A percentile compares a stretch with the other conserved stretches of the same genome.
phyloP scores from a whole-genome alignment of 1,284 basidiomycete species.

The Thecaphora frezii region DNA sequence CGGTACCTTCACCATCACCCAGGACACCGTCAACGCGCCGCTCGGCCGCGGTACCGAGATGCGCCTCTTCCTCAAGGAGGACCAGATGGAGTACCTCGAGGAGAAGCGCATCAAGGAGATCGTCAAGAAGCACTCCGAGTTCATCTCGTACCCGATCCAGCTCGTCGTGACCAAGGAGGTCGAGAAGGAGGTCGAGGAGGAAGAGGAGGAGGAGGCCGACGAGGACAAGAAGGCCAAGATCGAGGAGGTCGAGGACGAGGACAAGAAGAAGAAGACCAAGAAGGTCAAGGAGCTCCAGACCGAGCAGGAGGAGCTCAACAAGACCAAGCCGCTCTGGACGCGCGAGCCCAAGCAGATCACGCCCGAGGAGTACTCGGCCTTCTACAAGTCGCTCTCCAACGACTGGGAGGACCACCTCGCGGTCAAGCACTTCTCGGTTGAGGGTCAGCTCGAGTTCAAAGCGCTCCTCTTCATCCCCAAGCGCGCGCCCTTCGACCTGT shows the following conservation, averaged over 20 bases:
- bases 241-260: constrained; percentile 78
- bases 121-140: constrained; percentile 99
- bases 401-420: constrained; percentile 99
- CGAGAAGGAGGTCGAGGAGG: constrained; percentile 85
- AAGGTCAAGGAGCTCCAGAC: constrained; percentile 71
- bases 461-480: constrained; percentile 90
- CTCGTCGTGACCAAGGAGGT: constrained; percentile 98
- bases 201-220: constrained; percentile 66
- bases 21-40: constrained; percentile 82
- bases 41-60: constrained; percentile 94
- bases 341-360: constrained; percentile 92
- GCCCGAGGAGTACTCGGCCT: constrained; percentile 86
- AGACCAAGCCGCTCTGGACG: constrained; percentile 99
- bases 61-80: constrained; percentile 95
- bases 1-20: constrained; percentile 98
- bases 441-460: constrained; percentile 99
- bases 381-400: constrained; percentile 99
- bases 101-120: constrained; percentile 99
- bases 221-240: constrained; percentile 73
- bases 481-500: constrained; percentile 88
- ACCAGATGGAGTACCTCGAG: constrained; percentile 97
- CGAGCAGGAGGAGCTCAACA: constrained; percentile 95
- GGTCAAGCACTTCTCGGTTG: constrained; percentile 99
- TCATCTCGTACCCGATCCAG: constrained; percentile 99
- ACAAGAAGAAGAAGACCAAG: constrained; percentile 76